Conservation (phyloP, 2,329 filamentous ascomycete genomes). For the Trichoderma endophyticum region DNA sequence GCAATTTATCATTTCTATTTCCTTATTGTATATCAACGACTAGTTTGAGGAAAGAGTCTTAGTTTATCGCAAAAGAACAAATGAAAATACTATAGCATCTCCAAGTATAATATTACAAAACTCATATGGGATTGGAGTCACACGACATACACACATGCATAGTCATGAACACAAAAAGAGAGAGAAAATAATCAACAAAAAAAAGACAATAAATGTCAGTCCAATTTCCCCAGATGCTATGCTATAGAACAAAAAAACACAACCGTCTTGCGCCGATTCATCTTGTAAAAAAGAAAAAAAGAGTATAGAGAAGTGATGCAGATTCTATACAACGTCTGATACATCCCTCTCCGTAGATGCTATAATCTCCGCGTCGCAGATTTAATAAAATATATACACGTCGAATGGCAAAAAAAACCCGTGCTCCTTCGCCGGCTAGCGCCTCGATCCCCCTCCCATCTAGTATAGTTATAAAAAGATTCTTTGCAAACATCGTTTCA, state of each 20-base stretch:
- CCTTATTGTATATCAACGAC: not conserved
- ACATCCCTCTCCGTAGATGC: slow-evolving; percentile 21
- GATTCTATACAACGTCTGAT: slow-evolving; percentile 18
- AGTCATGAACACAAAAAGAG: not conserved
- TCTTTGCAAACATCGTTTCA: slow-evolving; percentile 2
- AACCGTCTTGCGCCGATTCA: not conserved
- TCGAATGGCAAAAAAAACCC: slow-evolving; percentile 24
- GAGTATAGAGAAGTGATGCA: slow-evolving; percentile 7
- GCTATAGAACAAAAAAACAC: slow-evolving; percentile 10
- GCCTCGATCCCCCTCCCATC: slow-evolving; percentile 2
- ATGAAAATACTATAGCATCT: not conserved
- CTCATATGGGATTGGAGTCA: not conserved
- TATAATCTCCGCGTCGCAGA: slow-evolving; percentile 19
- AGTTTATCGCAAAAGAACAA: not conserved
- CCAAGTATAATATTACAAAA: not conserved
- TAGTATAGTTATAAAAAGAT: slow-evolving; percentile 14
- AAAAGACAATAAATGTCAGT: not conserved
- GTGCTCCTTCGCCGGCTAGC: not conserved
- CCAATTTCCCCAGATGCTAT: slow-evolving; percentile 16
- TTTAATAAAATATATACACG: slow-evolving; percentile 29
- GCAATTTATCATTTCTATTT: not conserved
- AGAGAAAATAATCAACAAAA: not conserved
- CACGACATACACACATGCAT: not conserved
- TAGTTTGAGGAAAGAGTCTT: not conserved
- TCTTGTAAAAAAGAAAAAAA: not conserved